Conservation (phyloP, 305 asterid genomes). For the Coffea humblotiana region DNA sequence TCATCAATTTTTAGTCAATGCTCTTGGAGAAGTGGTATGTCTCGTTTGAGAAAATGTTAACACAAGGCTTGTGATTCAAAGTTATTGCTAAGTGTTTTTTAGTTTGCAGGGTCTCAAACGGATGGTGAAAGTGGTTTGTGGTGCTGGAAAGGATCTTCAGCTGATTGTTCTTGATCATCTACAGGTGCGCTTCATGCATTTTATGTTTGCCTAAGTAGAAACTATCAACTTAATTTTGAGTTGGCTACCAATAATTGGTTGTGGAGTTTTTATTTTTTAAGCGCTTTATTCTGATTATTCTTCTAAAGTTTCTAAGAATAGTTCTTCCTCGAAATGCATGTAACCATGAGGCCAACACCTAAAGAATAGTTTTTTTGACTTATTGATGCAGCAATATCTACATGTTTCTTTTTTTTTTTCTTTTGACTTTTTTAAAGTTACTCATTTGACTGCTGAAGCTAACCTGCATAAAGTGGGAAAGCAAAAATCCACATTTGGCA, state of each 20-base stretch:
- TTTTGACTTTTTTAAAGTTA: background rate
- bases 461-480: background rate
- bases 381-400: background rate
- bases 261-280: background rate
- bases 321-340: background rate
- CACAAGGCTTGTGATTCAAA: constrained; percentile 15
- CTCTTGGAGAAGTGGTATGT: constrained; percentile 96
- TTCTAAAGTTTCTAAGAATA: background rate
- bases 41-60: constrained; percentile 15
- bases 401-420: background rate
- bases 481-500: background rate
- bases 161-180: constrained; percentile 73
- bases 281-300: background rate
- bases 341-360: too few relatives aligned
- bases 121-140: constrained; percentile 70
- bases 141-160: constrained; percentile 95
- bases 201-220: background rate
- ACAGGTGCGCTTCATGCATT: constrained; percentile 50
- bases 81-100: constrained; percentile 28
- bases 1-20: constrained; percentile 90
- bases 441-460: background rate
- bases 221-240: background rate
- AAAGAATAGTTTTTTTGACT: background rate
- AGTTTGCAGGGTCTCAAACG: constrained; percentile 77
- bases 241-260: background rate